Evolutionary conservation across 495 filamentous ascomycete species (phyloP).

Genomic region (Penicillium coprophilum): DNA sequence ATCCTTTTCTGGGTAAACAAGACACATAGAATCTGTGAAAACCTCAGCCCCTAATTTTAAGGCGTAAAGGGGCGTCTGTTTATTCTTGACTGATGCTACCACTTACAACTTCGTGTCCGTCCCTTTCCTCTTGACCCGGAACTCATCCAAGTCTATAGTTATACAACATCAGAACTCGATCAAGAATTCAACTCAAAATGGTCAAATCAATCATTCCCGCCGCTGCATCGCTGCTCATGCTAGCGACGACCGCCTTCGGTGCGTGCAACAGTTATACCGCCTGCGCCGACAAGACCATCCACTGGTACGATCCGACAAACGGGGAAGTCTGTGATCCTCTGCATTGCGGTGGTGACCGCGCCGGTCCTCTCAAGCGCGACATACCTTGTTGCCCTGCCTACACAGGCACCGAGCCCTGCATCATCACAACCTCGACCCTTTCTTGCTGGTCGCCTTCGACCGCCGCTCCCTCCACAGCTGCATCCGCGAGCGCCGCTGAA

Average conservation of each 20-base stretch:
- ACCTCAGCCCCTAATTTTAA: no score
- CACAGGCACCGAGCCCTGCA: constrained; percentile 42
- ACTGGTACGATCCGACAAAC: constrained; percentile 51
- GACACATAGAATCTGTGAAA: no score
- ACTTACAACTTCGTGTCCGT: no score
- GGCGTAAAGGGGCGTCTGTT: no score
- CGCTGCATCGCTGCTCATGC: constrained; percentile 17
- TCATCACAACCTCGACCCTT: constrained; percentile 40
- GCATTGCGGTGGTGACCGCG: constrained; percentile 60
- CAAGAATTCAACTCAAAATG: constrained; percentile 6
- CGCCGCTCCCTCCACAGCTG: constrained; percentile 3
- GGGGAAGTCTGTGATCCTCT: constrained; percentile 55
- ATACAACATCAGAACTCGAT: no score
- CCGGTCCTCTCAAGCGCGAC: constrained; percentile 50
- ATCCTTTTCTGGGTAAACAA: no score
- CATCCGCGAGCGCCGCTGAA: constrained; percentile 7
- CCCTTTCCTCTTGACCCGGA: no score
- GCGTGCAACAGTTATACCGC: constrained; percentile 26
- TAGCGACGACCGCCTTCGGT: constrained; percentile 14
- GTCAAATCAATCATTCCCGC: constrained; percentile 15
- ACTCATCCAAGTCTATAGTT: no score
- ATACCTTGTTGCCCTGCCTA: constrained; percentile 58
- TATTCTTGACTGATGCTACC: no score
- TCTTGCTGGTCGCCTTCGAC: constrained; percentile 29
- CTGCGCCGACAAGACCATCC: constrained; percentile 39